Evolutionary conservation across 23 red algal genomes (phyloP), one percentile per base, ranked within the genome.

Genomic region (Rhodosorus marinus): DNA sequence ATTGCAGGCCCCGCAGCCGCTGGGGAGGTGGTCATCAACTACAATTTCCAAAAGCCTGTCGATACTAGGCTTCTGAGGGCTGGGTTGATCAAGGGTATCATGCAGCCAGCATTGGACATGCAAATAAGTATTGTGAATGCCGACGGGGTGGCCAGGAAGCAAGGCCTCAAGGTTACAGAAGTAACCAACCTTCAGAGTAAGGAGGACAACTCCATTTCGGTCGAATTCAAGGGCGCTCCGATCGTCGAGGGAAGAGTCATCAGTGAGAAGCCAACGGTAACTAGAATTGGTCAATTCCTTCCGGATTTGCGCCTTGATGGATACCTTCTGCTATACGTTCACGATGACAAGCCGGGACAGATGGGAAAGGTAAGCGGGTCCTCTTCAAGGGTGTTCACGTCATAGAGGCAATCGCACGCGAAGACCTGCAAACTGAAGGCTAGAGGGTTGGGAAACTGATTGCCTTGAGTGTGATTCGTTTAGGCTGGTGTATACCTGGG

Each of bases 51-150:
- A 11, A 11, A 17, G 38, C 11, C 11, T 11, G 38, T 43, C 11
- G 83, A 92, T 49, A 84, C 74, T 8, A 68, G 90, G 51, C 28
- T 98, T 8, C 73, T 98, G 45, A 74, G 79, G n/a, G 74, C 90
- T 6, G 69, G 62, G 9, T 45, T 85, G 14, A 62, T 98, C 23
- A 78, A 81, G 38, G 90, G 90, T 1, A 31, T 98, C 11, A 67
- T 98, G 62, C 58, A 84, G 62, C 38, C 63, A 7, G 53, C 65
- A 20, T 43, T 73, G 8, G 79, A 72, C 11, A 33, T 81, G 1
- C 48, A 68, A 24, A 81, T 98, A 60, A 98, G 67, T 31, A 59
- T 83, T 7, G 90, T 98, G 40, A 98, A 98, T 56, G 90, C 90
- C 1, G 90, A 98, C 29, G 60, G 43, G 38, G 62, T 98, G n/a